These are phyloP conservation scores for Hypoxylon trugodes DNA, from an alignment of 495 filamentous ascomycete species.

Conservation along the genomic window DNA sequence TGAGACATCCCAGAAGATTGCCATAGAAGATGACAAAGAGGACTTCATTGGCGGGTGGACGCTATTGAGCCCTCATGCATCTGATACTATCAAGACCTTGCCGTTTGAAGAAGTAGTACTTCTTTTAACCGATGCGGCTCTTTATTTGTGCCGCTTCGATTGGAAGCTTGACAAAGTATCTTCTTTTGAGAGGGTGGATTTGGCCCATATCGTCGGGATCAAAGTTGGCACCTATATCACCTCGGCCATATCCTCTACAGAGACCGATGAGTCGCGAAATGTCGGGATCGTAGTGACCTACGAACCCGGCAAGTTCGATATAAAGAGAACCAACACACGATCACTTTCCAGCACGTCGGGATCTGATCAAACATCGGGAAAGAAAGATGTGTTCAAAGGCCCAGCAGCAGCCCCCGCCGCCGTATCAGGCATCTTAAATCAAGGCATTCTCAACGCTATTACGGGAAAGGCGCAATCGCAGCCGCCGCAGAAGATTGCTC, in stretches of 20 bases:
- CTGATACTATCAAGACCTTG: constrained; percentile 71
- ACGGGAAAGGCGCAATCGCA: constrained; percentile 37
- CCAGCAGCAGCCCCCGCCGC: constrained; percentile 20
- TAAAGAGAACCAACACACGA: constrained; percentile 83
- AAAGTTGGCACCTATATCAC: constrained; percentile 88
- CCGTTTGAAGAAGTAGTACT: constrained; percentile 87
- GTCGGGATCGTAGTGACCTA: constrained; percentile 85
- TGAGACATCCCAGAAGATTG: constrained; percentile 82
- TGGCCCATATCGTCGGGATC: constrained; percentile 74
- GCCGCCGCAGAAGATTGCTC: constrained; percentile 52
- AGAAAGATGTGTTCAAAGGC: constrained; percentile 19
- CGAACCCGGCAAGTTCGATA: constrained; percentile 68
- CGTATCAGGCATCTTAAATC: constrained; percentile 26
- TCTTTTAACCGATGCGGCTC: constrained; percentile 80
- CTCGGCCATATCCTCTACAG: constrained; percentile 75
- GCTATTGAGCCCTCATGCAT: constrained; percentile 62
- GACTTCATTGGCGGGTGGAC: constrained; percentile 88
- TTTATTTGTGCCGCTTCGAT: constrained; percentile 91
- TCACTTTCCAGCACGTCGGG: constrained; percentile 70
- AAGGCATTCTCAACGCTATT: constrained; percentile 38
- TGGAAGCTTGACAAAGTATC: constrained; percentile 92
- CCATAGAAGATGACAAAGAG: constrained; percentile 82
- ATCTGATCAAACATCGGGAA: constrained; percentile 33
- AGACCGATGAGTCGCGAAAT: constrained; percentile 79
- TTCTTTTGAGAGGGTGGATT: constrained; percentile 85